Evolutionary conservation across 73 alveolate genomes (phyloP), one percentile per base, ranked within the genome.

Genomic region (Urostyla sp.): DNA sequence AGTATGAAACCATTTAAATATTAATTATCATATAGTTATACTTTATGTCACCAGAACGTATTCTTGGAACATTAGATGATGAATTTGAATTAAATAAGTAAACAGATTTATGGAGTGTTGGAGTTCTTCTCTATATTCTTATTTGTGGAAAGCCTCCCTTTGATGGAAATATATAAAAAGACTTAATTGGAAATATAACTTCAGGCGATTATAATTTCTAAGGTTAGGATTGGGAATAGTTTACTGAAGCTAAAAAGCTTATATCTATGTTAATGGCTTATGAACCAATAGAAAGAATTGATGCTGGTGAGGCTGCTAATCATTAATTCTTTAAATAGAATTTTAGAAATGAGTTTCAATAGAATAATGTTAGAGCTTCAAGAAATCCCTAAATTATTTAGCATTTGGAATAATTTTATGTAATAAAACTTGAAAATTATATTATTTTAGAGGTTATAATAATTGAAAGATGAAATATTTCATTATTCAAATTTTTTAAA

Each of bases 71-170:
- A 4, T 30, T 69, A 7, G 67, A 45, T 7, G 2, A 18, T 36
- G 69, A 69, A 4, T n/a, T 36, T 24, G 50, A 48, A 2, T 36
- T 52, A 6, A 27, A 18, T 13, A 69, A 36, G 72, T 16, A 48
- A 49, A 34, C 72, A 6, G 83, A 69, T 31, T 46, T 69, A 15
- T 69, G 83, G 83, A 69, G 83, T 69, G 83, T 59, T 1, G 83
- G 83, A 30, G 83, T 69, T 4, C 28, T 69, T 1, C 45, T 69
- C 15, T 69, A 69, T 48, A 27, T 30, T 1, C 55, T 69, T 6
- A 49, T 69, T 24, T 69, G 72, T 23, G 83, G 83, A 26, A 48
- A 57, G 20, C 83, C 83, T 44, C 83, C 83, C 16, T 69, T 69
- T 30, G 83, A 69, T 24, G 83, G 72, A 2, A 10, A 48, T 8